phyloP scores from a whole-genome alignment of 225 moss, liverwort and hornwort genomes.

The Antitrichia curtipendula region DNA sequence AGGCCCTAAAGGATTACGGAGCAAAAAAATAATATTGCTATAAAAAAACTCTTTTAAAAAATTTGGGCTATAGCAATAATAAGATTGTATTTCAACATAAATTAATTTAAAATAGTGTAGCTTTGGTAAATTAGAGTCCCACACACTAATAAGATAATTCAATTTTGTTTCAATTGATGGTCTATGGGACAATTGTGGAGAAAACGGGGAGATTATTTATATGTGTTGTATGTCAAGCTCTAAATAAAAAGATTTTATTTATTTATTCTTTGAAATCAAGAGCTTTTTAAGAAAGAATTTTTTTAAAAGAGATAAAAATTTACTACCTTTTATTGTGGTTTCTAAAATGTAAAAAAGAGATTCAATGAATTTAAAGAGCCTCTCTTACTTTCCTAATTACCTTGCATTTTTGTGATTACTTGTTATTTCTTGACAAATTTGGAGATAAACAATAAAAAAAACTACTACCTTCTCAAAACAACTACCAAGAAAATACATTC shows the following conservation, averaged over 20 bases:
- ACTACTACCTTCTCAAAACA: not conserved
- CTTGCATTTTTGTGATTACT: not conserved
- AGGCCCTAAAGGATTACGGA: no score
- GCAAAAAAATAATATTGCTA: no score
- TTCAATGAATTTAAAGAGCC: accelerated
- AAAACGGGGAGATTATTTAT: not conserved
- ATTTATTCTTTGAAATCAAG: no score
- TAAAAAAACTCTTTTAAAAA: no score
- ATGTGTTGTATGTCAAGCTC: not conserved
- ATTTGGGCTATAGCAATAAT: no score
- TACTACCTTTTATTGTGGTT: not conserved
- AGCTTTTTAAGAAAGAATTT: no score
- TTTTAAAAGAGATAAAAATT: no score
- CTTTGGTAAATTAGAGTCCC: not conserved
- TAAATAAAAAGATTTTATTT: not conserved
- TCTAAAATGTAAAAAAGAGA: no score
- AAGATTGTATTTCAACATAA: no score
- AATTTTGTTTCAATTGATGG: not conserved
- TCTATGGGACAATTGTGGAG: not conserved
- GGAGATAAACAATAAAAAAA: not conserved
- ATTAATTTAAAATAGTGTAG: no score
- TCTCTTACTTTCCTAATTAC: accelerated
- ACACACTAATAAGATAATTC: no score
- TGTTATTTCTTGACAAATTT: not conserved
- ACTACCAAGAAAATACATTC: no score